phyloP scores from a whole-genome alignment of 345 rosid genomes.

The Eutrema heterophyllum region DNA sequence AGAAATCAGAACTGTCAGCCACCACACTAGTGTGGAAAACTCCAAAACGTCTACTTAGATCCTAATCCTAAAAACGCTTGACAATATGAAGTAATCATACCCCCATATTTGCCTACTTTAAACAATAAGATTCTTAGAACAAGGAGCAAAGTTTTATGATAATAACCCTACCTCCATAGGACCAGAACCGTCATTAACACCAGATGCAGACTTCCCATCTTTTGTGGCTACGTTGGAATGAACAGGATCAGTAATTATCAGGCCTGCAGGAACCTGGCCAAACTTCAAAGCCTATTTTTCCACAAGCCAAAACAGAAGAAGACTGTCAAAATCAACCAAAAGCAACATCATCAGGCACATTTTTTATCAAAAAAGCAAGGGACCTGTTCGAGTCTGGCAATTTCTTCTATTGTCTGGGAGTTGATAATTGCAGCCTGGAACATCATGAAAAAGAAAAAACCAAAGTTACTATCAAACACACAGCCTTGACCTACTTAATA shows the following conservation, averaged over 20 bases:
- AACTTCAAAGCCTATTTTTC: conserved; percentile 72
- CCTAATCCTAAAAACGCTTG: neutral
- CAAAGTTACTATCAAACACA: conserved; percentile 18
- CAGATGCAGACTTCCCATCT: conserved; percentile 38
- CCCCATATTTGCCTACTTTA: neutral
- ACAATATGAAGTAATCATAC: neutral
- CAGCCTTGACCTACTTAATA: neutral
- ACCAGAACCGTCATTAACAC: conserved; percentile 46
- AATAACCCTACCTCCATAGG: conserved; percentile 50
- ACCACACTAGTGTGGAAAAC: neutral
- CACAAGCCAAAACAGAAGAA: conserved; percentile 20
- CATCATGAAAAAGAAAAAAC: conserved; percentile 14
- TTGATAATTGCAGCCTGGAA: conserved; percentile 97
- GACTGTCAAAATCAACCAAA: conserved; percentile 23
- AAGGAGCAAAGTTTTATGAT: neutral
- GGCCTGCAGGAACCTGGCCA: conserved; percentile 90
- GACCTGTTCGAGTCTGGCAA: conserved; percentile 96
- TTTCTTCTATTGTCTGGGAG: conserved; percentile 99
- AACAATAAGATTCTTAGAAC: neutral
- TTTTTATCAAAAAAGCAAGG: neutral
- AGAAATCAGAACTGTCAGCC: neutral
- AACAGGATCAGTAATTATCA: conserved; percentile 44
- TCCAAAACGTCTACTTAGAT: neutral
- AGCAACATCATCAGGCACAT: neutral
- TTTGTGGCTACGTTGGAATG: neutral